A percentile compares a stretch with the other conserved stretches of the same genome.
Conservation (phyloP, 164 flowering plant genomes). For the Vitis rotundifolia region DNA sequence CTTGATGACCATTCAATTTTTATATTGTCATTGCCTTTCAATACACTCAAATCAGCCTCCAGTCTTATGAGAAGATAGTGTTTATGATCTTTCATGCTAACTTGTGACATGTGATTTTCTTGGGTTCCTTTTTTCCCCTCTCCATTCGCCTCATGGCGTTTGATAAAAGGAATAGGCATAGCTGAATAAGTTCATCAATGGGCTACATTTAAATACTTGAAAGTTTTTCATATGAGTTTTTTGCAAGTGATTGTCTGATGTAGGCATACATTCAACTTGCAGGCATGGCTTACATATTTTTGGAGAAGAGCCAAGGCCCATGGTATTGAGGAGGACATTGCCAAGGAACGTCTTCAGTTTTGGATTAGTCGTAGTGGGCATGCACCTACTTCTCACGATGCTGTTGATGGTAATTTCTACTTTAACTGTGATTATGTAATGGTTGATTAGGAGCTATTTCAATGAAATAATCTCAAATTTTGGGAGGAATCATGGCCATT, state of each 20-base stretch:
- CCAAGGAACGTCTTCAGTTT: slow-evolving; percentile 75
- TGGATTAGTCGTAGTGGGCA: slow-evolving; percentile 77
- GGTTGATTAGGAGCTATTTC: background rate
- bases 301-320: slow-evolving; percentile 92
- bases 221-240: no score
- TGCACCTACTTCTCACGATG: slow-evolving; percentile 81
- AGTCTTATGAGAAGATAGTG: background rate
- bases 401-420: slow-evolving; percentile 65
- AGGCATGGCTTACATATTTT: slow-evolving; percentile 95
- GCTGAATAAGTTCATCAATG: no score
- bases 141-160: no score
- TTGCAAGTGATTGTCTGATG: background rate
- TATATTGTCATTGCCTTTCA: background rate
- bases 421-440: background rate
- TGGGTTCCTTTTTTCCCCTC: background rate
- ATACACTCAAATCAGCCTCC: background rate
- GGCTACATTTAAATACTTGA: no score
- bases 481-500: no score
- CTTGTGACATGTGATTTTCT: no score
- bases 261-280: background rate
- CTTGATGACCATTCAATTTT: background rate
- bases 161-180: no score
- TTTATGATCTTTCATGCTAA: no score
- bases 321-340: slow-evolving; percentile 78
- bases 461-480: no score